These are phyloP conservation scores for Pelargonium myrrhifolium DNA, from an alignment of 441 rosid genomes.

Conservation along the genomic window DNA sequence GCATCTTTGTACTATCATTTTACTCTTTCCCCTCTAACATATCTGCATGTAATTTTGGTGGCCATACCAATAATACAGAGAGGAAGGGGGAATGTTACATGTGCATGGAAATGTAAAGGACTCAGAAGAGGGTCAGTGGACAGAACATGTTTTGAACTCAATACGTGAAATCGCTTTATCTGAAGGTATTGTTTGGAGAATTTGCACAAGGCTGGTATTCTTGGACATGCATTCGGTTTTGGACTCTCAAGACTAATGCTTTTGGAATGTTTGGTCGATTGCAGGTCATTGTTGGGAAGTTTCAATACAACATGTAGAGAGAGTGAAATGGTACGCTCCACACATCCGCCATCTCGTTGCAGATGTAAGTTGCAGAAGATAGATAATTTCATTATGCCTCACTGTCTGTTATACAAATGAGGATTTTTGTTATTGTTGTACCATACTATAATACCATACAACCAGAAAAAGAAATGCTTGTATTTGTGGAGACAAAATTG, in stretches of 20 bases:
- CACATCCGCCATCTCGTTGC: slow-evolving; percentile 85
- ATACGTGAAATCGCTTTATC: slow-evolving; percentile 52
- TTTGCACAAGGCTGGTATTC: not conserved
- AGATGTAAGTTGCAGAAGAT: slow-evolving; percentile 54
- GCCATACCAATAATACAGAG: slow-evolving; percentile 34
- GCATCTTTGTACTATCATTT: too few relatives aligned
- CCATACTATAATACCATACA: too few relatives aligned
- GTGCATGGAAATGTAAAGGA: slow-evolving; percentile 84
- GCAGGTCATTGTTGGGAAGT: slow-evolving; percentile 77
- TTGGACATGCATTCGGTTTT: not conserved
- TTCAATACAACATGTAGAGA: slow-evolving; percentile 57
- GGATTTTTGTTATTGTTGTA: too few relatives aligned
- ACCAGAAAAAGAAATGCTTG: too few relatives aligned
- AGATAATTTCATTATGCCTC: too few relatives aligned
- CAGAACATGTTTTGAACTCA: slow-evolving; percentile 43
- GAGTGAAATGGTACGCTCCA: slow-evolving; percentile 93
- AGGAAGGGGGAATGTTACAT: slow-evolving; percentile 69
- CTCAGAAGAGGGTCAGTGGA: slow-evolving; percentile 56
- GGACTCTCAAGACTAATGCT: not conserved
- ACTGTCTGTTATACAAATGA: too few relatives aligned
- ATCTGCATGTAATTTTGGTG: too few relatives aligned
- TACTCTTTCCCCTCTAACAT: too few relatives aligned
- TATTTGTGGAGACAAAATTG: too few relatives aligned
- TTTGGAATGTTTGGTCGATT: slow-evolving; percentile 8
- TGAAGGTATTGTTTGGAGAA: slow-evolving; percentile 45